Conservation (phyloP, 2,329 filamentous ascomycete genomes). For the Achaetomium macrosporum region DNA sequence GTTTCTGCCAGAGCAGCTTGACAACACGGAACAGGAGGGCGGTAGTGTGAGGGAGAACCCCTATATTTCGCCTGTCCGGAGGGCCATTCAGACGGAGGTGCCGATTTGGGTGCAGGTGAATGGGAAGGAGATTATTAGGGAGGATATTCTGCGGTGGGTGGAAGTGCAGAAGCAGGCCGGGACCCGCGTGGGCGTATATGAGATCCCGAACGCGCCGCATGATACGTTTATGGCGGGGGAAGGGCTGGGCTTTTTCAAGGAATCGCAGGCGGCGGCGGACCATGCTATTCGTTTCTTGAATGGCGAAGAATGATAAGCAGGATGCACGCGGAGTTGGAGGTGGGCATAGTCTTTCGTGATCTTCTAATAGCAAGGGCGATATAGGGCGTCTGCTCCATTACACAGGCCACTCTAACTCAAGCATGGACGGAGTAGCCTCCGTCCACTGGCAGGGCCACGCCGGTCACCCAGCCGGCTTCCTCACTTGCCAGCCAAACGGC, state of each 20-base stretch:
- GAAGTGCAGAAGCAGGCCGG: background rate
- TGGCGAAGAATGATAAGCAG: too few species aligned
- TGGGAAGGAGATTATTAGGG: background rate
- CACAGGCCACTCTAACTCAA: background rate
- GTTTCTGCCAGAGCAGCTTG: background rate
- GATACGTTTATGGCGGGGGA: background rate
- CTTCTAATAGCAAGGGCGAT: too few species aligned
- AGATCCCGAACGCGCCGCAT: background rate
- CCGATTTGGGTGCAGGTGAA: background rate
- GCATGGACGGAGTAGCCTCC: background rate
- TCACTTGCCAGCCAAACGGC: background rate
- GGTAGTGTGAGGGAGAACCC: too few species aligned
- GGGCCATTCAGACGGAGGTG: background rate
- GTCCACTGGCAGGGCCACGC: background rate
- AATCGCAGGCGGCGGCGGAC: background rate
- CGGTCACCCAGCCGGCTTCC: background rate
- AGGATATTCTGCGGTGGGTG: background rate
- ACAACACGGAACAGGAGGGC: too few species aligned
- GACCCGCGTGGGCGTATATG: background rate
- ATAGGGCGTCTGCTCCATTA: too few species aligned
- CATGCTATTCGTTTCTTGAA: too few species aligned
- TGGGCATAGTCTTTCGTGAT: too few species aligned
- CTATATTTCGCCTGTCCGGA: background rate
- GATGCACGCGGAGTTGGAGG: too few species aligned
- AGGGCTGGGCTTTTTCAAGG: background rate